Percentiles rank a stretch among this genome's conserved stretches.
Conservation (phyloP, 2,329 filamentous ascomycete genomes). For the Trichoderma pleuroti region DNA sequence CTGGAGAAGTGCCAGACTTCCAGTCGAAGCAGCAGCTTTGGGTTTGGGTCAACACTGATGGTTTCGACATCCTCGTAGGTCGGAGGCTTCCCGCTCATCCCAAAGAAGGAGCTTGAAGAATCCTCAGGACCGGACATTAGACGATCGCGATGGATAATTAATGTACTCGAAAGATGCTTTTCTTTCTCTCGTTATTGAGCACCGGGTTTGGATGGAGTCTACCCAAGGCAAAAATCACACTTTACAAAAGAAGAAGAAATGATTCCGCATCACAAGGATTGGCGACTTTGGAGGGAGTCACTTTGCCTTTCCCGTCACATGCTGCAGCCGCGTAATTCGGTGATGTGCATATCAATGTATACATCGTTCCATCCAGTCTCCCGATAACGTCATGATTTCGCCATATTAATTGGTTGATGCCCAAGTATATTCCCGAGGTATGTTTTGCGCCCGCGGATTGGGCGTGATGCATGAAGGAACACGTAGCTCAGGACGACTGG, state of each 20-base stretch:
- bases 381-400: not conserved
- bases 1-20: not conserved
- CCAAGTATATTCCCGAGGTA: not conserved
- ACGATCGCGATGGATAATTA: not conserved
- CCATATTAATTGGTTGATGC: not conserved
- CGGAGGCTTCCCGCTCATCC: not conserved
- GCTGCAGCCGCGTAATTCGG: not conserved
- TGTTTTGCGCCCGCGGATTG: not conserved
- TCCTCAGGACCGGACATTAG: not conserved
- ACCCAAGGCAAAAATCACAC: not conserved
- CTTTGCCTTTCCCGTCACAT: not conserved
- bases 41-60: not conserved
- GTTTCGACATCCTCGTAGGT: not conserved
- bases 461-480: not conserved
- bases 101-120: not conserved
- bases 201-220: rapidly evolving
- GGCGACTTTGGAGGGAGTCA: not conserved
- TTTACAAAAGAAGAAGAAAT: not conserved
- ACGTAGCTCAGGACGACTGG: not conserved
- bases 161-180: not conserved
- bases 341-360: not conserved
- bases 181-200: not conserved
- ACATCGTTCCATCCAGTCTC: not conserved
- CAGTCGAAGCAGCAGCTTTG: not conserved
- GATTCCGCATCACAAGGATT: not conserved